These are phyloP conservation scores for Halophytophthora polymorphica DNA, from an alignment of 352 stramenopile species.

Conservation along the genomic window DNA sequence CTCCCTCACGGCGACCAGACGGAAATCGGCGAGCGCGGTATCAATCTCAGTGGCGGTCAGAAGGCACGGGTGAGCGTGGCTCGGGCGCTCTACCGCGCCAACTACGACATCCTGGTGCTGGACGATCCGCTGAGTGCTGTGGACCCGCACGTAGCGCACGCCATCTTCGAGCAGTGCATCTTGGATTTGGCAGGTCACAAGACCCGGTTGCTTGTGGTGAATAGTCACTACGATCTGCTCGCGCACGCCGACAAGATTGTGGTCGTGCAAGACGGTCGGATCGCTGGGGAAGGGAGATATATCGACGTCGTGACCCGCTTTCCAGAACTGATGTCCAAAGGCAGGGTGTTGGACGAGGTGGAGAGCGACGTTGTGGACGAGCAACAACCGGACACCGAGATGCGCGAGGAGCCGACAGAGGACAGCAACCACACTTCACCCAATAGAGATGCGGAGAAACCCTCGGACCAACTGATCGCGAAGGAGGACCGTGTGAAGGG, in stretches of 20 bases:
- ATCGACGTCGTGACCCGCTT: conserved; percentile 46
- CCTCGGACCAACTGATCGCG: conserved; percentile 10
- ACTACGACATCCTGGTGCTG: conserved; percentile 90
- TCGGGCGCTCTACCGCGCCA: conserved; percentile 80
- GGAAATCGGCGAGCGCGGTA: conserved; percentile 43
- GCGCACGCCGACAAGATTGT: conserved; percentile 45
- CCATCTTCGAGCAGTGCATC: conserved; percentile 89
- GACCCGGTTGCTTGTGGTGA: conserved; percentile 80
- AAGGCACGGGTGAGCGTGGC: conserved; percentile 78
- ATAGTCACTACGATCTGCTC: conserved; percentile 87
- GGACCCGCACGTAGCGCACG: conserved; percentile 91
- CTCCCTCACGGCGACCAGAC: conserved; percentile 42
- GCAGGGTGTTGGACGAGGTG: not conserved
- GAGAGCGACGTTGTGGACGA: not conserved
- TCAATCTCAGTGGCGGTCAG: conserved; percentile 47
- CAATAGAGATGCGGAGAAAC: not conserved
- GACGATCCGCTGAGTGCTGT: conserved; percentile 93
- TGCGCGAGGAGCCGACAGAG: not conserved
- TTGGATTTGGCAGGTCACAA: conserved; percentile 35
- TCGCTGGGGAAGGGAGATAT: conserved; percentile 76
- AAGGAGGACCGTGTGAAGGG: conserved; percentile 35
- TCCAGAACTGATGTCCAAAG: conserved; percentile 13
- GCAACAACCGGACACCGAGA: not conserved
- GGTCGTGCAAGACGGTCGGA: conserved; percentile 60
- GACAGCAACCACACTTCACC: not conserved